Conservation (phyloP, 139 green algal species). For the Pleodorina starrii region DNA sequence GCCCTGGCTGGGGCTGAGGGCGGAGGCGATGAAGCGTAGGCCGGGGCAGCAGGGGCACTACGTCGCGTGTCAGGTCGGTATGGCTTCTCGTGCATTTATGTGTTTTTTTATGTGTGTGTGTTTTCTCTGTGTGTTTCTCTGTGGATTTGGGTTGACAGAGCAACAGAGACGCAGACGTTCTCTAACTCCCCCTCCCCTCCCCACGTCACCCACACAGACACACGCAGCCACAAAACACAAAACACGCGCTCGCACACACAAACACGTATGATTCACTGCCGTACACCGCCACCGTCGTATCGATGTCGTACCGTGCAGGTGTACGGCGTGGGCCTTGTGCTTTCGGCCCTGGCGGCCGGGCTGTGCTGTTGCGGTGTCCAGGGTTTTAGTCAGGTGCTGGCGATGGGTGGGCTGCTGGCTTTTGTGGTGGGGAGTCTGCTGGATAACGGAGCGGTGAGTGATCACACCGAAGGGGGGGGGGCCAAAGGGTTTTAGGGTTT, state of each 20-base stretch:
- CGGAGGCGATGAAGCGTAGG: neutral
- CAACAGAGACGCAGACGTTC: too few relatives aligned
- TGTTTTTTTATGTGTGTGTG: too few relatives aligned
- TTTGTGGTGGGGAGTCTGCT: slow-evolving; percentile 37
- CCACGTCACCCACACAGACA: too few relatives aligned
- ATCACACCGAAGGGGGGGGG: neutral
- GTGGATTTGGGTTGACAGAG: too few relatives aligned
- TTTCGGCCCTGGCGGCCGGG: slow-evolving; percentile 1
- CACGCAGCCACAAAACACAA: too few relatives aligned
- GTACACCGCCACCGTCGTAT: too few relatives aligned
- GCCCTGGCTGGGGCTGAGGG: slow-evolving; percentile 53
- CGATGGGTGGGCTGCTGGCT: slow-evolving; percentile 9
- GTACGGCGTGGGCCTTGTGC: slow-evolving; percentile 15
- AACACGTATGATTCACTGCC: too few relatives aligned
- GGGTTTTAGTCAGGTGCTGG: slow-evolving; percentile 45
- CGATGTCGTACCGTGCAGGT: slow-evolving; percentile 11
- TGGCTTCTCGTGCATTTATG: too few relatives aligned
- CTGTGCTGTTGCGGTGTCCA: slow-evolving; percentile 31
- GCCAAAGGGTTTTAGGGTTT: neutral
- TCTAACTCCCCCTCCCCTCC: too few relatives aligned
- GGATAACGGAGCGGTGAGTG: slow-evolving; percentile 22
- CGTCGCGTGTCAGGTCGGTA: slow-evolving; percentile 42
- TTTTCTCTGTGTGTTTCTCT: too few relatives aligned
- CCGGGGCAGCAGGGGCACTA: slow-evolving; percentile 36
- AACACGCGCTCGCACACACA: too few relatives aligned